A percentile compares a stretch with the other conserved stretches of the same genome.
Evolutionary conservation across 176 grass and related monocot genomes (phyloP).

Genomic region (Aegilops umbellulata): DNA sequence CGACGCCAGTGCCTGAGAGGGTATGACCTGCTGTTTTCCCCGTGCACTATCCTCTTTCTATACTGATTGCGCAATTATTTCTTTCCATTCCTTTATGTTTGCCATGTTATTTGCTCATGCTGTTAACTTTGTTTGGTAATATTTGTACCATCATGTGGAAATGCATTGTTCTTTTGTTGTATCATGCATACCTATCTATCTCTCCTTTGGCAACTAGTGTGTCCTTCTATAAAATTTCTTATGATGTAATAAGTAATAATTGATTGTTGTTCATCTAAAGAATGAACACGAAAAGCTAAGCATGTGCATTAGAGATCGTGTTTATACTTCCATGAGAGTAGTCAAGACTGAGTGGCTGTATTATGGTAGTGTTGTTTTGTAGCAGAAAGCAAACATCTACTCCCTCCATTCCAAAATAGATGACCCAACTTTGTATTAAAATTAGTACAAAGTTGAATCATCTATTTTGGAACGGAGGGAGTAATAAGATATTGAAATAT

Average conservation of each 20-base stretch:
- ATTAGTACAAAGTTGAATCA: too few species aligned
- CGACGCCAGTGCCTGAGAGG: slow-evolving; percentile 68
- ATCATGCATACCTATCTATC: neutral
- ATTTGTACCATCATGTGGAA: neutral
- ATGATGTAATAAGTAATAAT: neutral
- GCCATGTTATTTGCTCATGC: neutral
- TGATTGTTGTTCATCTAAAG: neutral
- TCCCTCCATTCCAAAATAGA: too few species aligned
- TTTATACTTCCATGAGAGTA: slow-evolving; percentile 11
- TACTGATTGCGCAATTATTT: neutral
- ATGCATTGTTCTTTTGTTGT: slow-evolving; percentile 7
- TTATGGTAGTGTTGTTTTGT: neutral
- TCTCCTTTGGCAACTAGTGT: neutral
- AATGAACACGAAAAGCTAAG: neutral
- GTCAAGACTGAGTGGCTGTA: neutral
- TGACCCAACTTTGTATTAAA: too few species aligned
- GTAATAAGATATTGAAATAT: neutral
- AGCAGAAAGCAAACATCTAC: neutral
- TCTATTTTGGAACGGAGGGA: too few species aligned
- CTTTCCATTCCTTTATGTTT: neutral
- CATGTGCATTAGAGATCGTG: neutral
- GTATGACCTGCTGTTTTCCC: slow-evolving; percentile 26
- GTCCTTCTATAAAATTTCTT: neutral
- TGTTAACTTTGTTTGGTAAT: neutral
- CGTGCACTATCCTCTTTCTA: neutral